A percentile compares a stretch with the other conserved stretches of the same genome.
These are phyloP conservation scores for Elongisporangium undulatum DNA, from an alignment of 352 stramenopile genomes.

Conservation along the genomic window DNA sequence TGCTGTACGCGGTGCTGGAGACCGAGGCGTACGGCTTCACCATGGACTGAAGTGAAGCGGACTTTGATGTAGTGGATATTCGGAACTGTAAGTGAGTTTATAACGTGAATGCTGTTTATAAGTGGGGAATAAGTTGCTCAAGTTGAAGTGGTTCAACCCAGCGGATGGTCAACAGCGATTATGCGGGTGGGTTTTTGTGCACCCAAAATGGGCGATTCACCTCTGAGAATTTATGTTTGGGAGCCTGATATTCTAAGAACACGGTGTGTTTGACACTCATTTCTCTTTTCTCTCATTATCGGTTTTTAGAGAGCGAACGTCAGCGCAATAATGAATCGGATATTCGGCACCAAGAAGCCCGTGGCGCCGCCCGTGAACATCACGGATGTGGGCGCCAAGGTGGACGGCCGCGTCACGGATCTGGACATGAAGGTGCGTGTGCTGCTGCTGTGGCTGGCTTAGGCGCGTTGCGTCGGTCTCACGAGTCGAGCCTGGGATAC, in stretches of 20 bases:
- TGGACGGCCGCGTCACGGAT: conserved; percentile 71
- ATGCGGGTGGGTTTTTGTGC: too few species aligned
- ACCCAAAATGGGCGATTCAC: background rate
- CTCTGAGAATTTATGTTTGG: background rate
- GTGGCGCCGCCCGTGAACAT: conserved; percentile 72
- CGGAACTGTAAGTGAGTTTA: too few species aligned
- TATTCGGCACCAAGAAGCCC: conserved; percentile 84
- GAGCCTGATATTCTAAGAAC: background rate
- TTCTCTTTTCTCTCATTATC: background rate
- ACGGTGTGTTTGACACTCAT: background rate
- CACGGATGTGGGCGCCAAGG: conserved; percentile 65
- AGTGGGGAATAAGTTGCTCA: background rate
- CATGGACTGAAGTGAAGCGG: too few species aligned
- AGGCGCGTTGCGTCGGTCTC: background rate
- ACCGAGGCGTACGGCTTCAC: conserved; percentile 61
- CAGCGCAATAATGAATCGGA: conserved; percentile 55
- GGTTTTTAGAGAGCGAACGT: background rate
- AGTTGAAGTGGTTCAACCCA: background rate
- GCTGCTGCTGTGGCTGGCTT: background rate
- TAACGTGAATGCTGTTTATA: too few species aligned
- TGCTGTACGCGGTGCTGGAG: conserved; percentile 41
- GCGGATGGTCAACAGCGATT: too few species aligned
- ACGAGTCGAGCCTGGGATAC: background rate
- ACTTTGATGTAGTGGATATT: too few species aligned
- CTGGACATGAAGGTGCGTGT: conserved; percentile 72